Conservation (phyloP, 148 eudicot genomes). For the Rhododendron molle region DNA sequence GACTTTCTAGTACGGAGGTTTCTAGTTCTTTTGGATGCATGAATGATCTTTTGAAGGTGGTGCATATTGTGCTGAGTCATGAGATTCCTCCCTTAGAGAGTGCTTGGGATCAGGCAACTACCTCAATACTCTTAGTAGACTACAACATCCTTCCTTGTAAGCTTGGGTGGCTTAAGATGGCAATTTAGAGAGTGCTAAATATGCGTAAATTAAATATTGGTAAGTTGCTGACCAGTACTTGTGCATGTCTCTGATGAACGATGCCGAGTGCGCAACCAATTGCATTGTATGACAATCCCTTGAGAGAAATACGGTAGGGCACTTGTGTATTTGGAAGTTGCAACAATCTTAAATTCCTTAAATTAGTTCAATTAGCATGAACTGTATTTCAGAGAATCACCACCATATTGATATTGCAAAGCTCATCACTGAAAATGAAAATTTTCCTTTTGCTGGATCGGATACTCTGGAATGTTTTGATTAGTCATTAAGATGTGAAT, state of each 20-base stretch:
- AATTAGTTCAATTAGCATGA: not conserved
- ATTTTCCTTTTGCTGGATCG: not conserved
- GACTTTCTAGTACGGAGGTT: not conserved
- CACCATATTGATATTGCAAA: not conserved
- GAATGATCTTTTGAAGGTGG: not conserved
- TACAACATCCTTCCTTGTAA: not conserved
- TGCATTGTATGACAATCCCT: not conserved
- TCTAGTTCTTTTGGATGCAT: not conserved
- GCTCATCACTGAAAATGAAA: not conserved
- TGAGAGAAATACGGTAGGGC: not conserved
- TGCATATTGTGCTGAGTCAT: not conserved
- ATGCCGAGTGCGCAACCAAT: not conserved
- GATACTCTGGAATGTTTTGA: not conserved
- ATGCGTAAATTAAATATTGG: not conserved
- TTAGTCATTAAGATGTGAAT: not conserved
- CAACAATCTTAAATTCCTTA: not conserved
- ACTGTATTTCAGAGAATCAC: not conserved
- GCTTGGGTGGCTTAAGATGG: not conserved
- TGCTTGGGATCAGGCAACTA: not conserved
- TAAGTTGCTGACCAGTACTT: not conserved
- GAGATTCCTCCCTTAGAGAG: not conserved
- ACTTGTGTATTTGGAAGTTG: not conserved
- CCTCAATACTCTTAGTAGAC: not conserved
- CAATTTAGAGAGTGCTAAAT: not conserved
- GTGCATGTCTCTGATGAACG: not conserved